Evolutionary conservation across 2,329 filamentous ascomycete species (phyloP), one percentile per base, ranked within the genome.

Genomic region (Stagonosporopsis cucurbitacearum): DNA sequence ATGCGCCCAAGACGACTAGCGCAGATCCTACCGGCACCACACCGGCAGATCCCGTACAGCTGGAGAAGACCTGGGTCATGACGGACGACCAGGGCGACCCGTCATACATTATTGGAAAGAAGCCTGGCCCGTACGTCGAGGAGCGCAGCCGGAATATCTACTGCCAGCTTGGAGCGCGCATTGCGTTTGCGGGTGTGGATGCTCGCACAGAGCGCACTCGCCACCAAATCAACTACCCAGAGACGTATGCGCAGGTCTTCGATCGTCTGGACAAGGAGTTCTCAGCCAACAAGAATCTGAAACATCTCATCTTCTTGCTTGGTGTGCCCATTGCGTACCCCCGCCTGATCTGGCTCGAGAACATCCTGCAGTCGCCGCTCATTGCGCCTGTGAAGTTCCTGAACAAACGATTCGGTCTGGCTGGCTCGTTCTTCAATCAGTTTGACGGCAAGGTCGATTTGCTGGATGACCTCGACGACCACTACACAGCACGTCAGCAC

Each of bases 331-430:
- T 96, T 65, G 79, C 80, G 1, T 82, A 84, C 61, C 82, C 81
- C 1, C 91, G 94, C 65, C 82, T 97, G 50, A 95, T 93, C n/a
- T 97, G 94, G 94, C 82, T 97, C 4, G 94, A 98, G 74, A 97
- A 96, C 69, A 90, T 97, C 54, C 85, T 98, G 65, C 84, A 85
- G 15, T 96, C 91, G 58, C 93, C 94, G 0, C 65, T 97, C 22
- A 93, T 97, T 70, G 92, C 89, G 0, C 92, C 93, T 0, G 86
- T 97, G 71, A 93, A 92, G 69, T 88, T 98, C 60, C 75, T 97
- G 66, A 95, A 96, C 80, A 90, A 93, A 74, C 86, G 93, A 23
- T 96, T 98, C 64, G 94, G 94, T 53, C 78, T 96, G 40, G 89
- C 89, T 4, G 93, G 92, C 44, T 86, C 87, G 48, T 81, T 97